These are phyloP conservation scores for Elongisporangium prolatum DNA, from an alignment of 352 stramenopile genomes.

Conservation along the genomic window DNA sequence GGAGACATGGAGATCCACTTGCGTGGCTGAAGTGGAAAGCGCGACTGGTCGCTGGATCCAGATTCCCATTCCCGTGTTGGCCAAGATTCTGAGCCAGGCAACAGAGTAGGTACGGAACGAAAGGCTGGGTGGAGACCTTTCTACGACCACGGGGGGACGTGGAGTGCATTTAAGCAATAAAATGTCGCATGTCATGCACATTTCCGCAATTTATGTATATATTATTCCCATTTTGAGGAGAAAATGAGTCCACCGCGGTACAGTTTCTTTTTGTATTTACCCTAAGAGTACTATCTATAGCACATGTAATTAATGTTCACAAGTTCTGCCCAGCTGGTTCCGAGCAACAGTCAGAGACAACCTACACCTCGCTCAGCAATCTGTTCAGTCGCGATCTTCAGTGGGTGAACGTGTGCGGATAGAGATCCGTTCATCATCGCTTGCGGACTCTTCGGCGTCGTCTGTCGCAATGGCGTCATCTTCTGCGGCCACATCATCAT, in stretches of 20 bases:
- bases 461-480: neutral
- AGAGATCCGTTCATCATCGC: constrained; percentile 7
- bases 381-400: neutral
- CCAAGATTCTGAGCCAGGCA: neutral
- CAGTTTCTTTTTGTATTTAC: neutral
- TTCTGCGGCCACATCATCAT: constrained; percentile 15
- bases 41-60: neutral
- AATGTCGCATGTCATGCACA: neutral
- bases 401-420: neutral
- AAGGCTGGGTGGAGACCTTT: neutral
- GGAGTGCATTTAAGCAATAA: neutral
- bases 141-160: neutral
- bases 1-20: neutral
- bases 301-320: no score
- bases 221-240: no score
- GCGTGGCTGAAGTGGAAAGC: neutral
- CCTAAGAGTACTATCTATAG: no score
- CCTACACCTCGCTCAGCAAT: neutral
- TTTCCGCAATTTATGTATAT: no score
- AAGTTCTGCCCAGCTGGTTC: neutral
- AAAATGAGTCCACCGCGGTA: neutral
- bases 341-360: neutral
- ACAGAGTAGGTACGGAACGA: neutral
- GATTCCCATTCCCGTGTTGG: neutral
- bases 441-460: constrained; percentile 15